A percentile compares a stretch with the other conserved stretches of the same genome.
Conservation (phyloP, 1,139 yeast genomes). For the Hyphopichia fennica region DNA sequence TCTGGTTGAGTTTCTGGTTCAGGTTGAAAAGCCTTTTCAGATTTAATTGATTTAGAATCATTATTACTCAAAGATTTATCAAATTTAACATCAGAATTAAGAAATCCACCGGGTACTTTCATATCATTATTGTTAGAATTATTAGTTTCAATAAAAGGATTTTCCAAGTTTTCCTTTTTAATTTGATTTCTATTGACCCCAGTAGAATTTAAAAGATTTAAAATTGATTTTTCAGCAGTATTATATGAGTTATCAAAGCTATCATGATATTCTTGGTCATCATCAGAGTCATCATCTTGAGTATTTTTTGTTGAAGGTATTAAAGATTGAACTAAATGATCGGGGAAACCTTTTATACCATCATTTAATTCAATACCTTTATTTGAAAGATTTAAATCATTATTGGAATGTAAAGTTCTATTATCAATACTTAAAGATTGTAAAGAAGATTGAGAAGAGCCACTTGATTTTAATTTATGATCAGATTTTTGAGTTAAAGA, state of each 20-base stretch:
- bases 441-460: constrained; percentile 47
- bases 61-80: background rate
- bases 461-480: constrained; percentile 34
- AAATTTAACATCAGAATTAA: too few species aligned
- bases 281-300: constrained; percentile 11
- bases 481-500: constrained; percentile 32
- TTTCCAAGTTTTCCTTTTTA: background rate
- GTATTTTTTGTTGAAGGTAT: constrained; percentile 19
- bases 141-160: background rate
- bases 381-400: constrained; percentile 17
- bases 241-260: constrained; percentile 41
- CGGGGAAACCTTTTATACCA: constrained; percentile 48
- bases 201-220: constrained; percentile 29
- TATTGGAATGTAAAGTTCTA: constrained; percentile 30
- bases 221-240: constrained; percentile 44
- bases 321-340: constrained; percentile 36
- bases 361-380: constrained; percentile 41
- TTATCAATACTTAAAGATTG: constrained; percentile 42
- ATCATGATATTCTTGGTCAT: constrained; percentile 27
- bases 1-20: constrained; percentile 1
- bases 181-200: background rate
- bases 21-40: background rate
- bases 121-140: too few species aligned
- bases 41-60: background rate
- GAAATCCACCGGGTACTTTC: too few species aligned